A percentile compares a stretch with the other conserved stretches of the same genome.
Conservation (phyloP, 169 alveolate genomes). For the Amoebophrya sp. region DNA sequence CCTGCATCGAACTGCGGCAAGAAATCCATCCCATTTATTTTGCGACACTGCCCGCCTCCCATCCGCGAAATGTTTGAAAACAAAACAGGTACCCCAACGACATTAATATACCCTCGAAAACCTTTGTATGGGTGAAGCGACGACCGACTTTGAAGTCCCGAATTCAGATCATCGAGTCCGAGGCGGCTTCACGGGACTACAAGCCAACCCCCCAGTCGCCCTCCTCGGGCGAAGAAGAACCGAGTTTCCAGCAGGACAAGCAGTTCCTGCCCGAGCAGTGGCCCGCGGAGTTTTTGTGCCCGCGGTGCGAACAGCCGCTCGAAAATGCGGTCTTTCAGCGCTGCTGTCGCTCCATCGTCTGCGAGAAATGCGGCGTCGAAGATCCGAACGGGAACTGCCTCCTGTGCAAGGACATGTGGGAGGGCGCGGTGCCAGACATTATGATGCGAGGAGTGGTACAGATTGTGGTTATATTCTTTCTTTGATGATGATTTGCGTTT, state of each 20-base stretch:
- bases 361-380: not conserved
- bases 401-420: not conserved
- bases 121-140: conserved; percentile 1
- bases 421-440: not conserved
- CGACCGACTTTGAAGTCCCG: not conserved
- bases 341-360: not conserved
- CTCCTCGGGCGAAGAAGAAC: not conserved
- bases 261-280: not conserved
- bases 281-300: not conserved
- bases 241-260: not conserved
- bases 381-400: not conserved
- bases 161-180: not conserved
- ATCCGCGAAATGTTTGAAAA: not conserved
- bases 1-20: not conserved
- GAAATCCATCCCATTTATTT: too few species aligned
- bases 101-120: not conserved
- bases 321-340: not conserved
- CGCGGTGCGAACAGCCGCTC: not conserved
- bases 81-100: not conserved
- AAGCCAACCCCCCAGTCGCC: not conserved
- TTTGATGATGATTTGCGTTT: not conserved
- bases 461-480: not conserved
- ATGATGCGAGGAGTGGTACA: not conserved
- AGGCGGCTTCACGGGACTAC: conserved; percentile 7
- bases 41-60: not conserved